Base-by-base conservation (phyloP, 345 rosid genomes). In the Nasturtium officinale region DNA sequence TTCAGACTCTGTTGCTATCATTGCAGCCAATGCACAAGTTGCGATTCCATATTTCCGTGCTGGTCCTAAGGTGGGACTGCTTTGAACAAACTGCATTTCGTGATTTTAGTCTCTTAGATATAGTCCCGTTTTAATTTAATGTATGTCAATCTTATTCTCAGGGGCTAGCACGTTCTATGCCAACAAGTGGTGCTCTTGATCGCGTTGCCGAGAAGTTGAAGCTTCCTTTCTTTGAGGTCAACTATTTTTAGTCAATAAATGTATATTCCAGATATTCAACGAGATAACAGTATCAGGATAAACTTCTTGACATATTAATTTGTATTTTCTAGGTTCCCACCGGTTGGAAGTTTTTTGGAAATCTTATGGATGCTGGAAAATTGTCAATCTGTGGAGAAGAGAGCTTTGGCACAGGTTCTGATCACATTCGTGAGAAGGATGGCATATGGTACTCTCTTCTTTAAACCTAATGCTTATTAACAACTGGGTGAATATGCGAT, bases 161-260 rank as follows among this genome's bases (percentile, higher is more conserved):
- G 96, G 96, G 97, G 71, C 85, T 95, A 55, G 97, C 99, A 60
- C 87, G 96, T 78, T 95, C 97, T 28, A 90, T 95, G 97, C 99
- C 99, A 21, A 95, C 96, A 23, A 95, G 94, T 74, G 96, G 97
- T 71, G 97, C 99, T 52, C 94, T 95, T 71, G 99, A 90, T 83
- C 84, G 90, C 43, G 96, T 95, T 78, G 96, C 99, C 45, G 84
- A 84, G 78, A 91, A 91, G 76, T 68, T 91, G 78, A 83, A 82
- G 73, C 94, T 91, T 78, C 86, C 87, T 21, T 91, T 88, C 79
- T 90, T 95, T 59, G 99, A 91, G 96, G 97, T 91, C n/a, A 59
- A 50, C 28, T 40, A 40, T 70, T 68, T 65, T 61, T 74, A 20
- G 61, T 16, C 60, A 30, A 21, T 21, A 33, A 1, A 45, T 62